Percentiles rank a stretch among this genome's conserved stretches.
Evolutionary conservation across 2,329 filamentous ascomycete species (phyloP).

Genomic region (Claviceps digitariae): DNA sequence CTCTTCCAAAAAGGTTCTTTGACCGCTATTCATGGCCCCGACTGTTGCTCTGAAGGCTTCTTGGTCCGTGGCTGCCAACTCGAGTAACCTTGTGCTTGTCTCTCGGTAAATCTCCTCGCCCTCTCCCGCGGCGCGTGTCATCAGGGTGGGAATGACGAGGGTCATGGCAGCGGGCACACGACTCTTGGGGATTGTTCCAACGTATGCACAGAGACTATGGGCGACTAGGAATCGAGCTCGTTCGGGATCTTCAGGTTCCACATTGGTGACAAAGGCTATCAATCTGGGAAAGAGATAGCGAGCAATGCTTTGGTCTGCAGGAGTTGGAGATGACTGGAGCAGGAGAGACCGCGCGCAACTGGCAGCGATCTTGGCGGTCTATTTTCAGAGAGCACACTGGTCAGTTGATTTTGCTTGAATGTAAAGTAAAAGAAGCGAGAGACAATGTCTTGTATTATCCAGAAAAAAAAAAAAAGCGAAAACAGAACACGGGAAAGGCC

Average conservation of each 20-base stretch:
- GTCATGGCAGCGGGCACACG: slow-evolving; percentile 51
- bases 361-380: slow-evolving; percentile 79
- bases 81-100: slow-evolving; percentile 62
- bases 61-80: slow-evolving; percentile 67
- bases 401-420: background rate
- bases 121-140: slow-evolving; percentile 57
- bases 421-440: background rate
- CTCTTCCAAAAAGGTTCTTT: slow-evolving; percentile 67
- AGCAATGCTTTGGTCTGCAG: slow-evolving; percentile 59
- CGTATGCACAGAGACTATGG: slow-evolving; percentile 64
- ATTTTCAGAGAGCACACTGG: background rate
- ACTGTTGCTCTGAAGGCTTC: slow-evolving; percentile 62
- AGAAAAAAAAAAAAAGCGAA: background rate
- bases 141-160: slow-evolving; percentile 62
- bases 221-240: slow-evolving; percentile 56
- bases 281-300: slow-evolving; percentile 63
- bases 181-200: slow-evolving; percentile 31
- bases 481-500: too few species aligned
- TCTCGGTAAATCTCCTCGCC: slow-evolving; percentile 50
- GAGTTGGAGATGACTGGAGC: slow-evolving; percentile 46
- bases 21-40: slow-evolving; percentile 51
- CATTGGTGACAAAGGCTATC: slow-evolving; percentile 58
- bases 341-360: slow-evolving; percentile 81
- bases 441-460: background rate
- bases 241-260: slow-evolving; percentile 65